Evolutionary conservation across 768 basidiomycete species (phyloP).

Genomic region (Boletus insuetus): DNA sequence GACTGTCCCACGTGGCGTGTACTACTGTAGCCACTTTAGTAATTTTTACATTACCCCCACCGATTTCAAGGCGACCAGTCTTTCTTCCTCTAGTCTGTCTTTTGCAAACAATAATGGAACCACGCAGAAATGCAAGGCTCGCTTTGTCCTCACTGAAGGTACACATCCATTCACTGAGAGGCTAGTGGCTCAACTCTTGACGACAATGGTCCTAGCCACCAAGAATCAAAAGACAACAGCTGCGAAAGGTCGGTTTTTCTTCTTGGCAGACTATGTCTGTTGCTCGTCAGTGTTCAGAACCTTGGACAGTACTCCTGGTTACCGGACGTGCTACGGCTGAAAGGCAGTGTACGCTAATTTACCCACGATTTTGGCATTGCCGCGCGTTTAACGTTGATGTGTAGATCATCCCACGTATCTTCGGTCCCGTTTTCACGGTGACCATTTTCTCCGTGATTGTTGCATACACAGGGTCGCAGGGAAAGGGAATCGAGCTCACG

Average conservation of each 20-base stretch:
- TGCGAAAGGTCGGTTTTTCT: conserved; percentile 45
- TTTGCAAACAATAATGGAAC: conserved; percentile 22
- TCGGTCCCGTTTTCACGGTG: conserved; percentile 82
- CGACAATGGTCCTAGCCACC: conserved; percentile 30
- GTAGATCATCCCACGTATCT: conserved; percentile 67
- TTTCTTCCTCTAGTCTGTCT: not conserved
- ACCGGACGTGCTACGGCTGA: conserved; percentile 79
- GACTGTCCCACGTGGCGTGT: not conserved
- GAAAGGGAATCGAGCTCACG: conserved; percentile 60
- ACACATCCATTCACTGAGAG: not conserved
- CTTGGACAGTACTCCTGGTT: conserved; percentile 76
- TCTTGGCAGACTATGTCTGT: not conserved
- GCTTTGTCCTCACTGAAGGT: conserved; percentile 29
- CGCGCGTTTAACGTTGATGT: conserved; percentile 4
- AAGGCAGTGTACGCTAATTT: conserved; percentile 66
- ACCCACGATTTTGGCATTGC: not conserved
- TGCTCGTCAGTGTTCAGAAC: not conserved
- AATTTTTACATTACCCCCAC: too few species aligned
- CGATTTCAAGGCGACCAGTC: too few species aligned
- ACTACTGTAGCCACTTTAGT: not conserved
- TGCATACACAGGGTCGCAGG: conserved; percentile 56
- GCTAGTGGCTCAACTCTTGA: not conserved
- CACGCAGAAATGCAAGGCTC: conserved; percentile 13
- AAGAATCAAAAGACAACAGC: conserved; percentile 47
- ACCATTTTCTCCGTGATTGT: conserved; percentile 68